Percentiles rank a stretch among this genome's conserved stretches.
Evolutionary conservation across 495 filamentous ascomycete genomes (phyloP).

Genomic region (Penicillium malachiteum): DNA sequence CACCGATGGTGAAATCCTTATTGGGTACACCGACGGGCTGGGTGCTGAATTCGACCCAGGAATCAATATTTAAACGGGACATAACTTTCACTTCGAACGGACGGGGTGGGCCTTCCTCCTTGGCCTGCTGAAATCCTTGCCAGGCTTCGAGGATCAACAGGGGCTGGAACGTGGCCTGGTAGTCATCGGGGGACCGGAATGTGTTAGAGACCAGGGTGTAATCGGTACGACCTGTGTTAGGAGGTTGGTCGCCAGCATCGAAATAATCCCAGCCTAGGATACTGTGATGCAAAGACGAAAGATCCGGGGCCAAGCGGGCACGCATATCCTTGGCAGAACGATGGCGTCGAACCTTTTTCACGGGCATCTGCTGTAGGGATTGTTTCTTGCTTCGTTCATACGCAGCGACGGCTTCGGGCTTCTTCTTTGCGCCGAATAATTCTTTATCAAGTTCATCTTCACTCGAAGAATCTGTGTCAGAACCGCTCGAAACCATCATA

Average conservation of each 20-base stretch:
- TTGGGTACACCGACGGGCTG: slow-evolving; percentile 66
- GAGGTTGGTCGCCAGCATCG: slow-evolving; percentile 78
- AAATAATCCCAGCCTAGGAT: slow-evolving; percentile 95
- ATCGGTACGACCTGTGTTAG: slow-evolving; percentile 61
- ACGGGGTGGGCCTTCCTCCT: slow-evolving; percentile 78
- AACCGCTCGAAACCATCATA: slow-evolving; percentile 78
- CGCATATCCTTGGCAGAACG: slow-evolving; percentile 90
- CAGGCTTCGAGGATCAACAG: slow-evolving; percentile 91
- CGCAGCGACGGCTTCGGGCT: slow-evolving; percentile 49
- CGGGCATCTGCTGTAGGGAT: slow-evolving; percentile 59
- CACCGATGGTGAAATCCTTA: slow-evolving; percentile 68
- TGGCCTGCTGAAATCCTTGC: slow-evolving; percentile 86
- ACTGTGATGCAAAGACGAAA: slow-evolving; percentile 77
- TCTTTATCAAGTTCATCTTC: slow-evolving; percentile 64
- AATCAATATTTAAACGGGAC: slow-evolving; percentile 84
- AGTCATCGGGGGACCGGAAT: slow-evolving; percentile 72
- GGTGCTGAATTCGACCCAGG: slow-evolving; percentile 86
- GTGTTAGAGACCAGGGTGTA: slow-evolving; percentile 73
- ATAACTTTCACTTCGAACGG: slow-evolving; percentile 80
- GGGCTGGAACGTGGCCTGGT: slow-evolving; percentile 87
- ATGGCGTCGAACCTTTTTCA: slow-evolving; percentile 73
- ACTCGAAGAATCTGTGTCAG: slow-evolving; percentile 74
- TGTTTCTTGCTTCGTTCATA: slow-evolving; percentile 56
- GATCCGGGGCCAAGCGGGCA: slow-evolving; percentile 84
- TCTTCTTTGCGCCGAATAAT: slow-evolving; percentile 54